A percentile compares a stretch with the other conserved stretches of the same genome.
Conservation (phyloP, 176 grass and related monocot genomes). For the Areca catechu region DNA sequence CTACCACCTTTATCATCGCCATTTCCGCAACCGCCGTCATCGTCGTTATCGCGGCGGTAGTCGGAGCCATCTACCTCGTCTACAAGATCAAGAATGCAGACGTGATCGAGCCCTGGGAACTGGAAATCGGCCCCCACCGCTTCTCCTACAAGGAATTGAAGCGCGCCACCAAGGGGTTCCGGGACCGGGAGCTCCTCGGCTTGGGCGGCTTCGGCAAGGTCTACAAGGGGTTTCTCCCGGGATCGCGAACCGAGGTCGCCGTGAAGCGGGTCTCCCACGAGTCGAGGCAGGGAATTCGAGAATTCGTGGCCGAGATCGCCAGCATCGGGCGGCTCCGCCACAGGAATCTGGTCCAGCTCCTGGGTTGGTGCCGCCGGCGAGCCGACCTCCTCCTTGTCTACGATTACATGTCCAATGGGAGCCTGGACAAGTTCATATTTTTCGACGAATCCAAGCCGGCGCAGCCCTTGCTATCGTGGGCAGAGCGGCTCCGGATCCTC, state of each 20-base stretch:
- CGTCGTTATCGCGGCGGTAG: conserved; percentile 17
- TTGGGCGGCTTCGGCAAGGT: conserved; percentile 86
- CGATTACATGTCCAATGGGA: conserved; percentile 83
- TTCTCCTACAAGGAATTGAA: conserved; percentile 65
- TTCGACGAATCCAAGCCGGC: conserved; percentile 4
- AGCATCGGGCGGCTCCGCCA: conserved; percentile 72
- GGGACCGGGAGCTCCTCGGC: conserved; percentile 62
- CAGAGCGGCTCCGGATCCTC: conserved; percentile 26
- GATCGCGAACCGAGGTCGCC: conserved; percentile 32
- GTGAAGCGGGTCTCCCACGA: conserved; percentile 80
- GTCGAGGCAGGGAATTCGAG: conserved; percentile 57
- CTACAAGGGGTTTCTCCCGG: conserved; percentile 56
- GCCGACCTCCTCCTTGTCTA: conserved; percentile 74
- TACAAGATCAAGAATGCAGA: conserved; percentile 60
- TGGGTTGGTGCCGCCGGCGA: conserved; percentile 76
- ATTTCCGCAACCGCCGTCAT: conserved; percentile 40
- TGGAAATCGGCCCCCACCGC: conserved; percentile 60
- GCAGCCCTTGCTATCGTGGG: conserved; percentile 37
- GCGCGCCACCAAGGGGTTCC: conserved; percentile 59
- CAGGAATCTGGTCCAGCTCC: conserved; percentile 75
- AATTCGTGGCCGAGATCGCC: conserved; percentile 79
- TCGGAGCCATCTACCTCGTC: conserved; percentile 18
- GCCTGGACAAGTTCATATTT: conserved; percentile 67
- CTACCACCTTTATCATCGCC: conserved; percentile 33
- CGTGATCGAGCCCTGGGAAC: conserved; percentile 70